Conservation (phyloP, 75 land plant genomes). For the Sequoia sempervirens region DNA sequence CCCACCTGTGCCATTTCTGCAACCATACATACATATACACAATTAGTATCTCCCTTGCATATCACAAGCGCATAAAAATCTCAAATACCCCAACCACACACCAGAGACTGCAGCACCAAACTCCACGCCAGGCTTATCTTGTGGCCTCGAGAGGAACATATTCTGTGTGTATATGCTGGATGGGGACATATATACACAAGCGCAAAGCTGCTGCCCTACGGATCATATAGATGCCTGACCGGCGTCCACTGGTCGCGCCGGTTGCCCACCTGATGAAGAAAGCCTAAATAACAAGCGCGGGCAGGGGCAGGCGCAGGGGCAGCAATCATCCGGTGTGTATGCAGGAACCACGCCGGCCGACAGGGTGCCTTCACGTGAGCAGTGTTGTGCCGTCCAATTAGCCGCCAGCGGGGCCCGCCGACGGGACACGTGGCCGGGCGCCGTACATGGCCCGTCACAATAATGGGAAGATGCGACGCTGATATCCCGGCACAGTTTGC, state of each 20-base stretch:
- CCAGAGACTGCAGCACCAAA: background rate
- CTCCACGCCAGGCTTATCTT: background rate
- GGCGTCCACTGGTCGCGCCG: background rate
- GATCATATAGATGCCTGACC: background rate
- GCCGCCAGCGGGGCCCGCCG: background rate
- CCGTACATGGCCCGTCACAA: background rate
- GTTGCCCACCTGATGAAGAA: no score
- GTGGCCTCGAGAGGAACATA: constrained; percentile 6
- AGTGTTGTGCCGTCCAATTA: constrained; percentile 4
- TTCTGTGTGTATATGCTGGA: background rate
- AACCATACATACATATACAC: background rate
- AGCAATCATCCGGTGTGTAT: constrained; percentile 4
- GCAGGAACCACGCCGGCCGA: constrained; percentile 10
- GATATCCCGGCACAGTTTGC: background rate
- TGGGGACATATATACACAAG: background rate
- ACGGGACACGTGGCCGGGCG: background rate
- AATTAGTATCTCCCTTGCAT: background rate
- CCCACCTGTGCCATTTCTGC: constrained; percentile 14
- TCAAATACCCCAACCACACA: background rate
- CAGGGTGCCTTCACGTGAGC: constrained; percentile 12
- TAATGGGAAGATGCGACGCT: constrained; percentile 4
- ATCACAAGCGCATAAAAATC: background rate
- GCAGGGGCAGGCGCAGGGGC: background rate
- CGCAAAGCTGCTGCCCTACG: background rate
- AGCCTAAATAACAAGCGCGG: background rate